Base-by-base conservation (phyloP, 2,329 filamentous ascomycete species). In the Coniella vitis region DNA sequence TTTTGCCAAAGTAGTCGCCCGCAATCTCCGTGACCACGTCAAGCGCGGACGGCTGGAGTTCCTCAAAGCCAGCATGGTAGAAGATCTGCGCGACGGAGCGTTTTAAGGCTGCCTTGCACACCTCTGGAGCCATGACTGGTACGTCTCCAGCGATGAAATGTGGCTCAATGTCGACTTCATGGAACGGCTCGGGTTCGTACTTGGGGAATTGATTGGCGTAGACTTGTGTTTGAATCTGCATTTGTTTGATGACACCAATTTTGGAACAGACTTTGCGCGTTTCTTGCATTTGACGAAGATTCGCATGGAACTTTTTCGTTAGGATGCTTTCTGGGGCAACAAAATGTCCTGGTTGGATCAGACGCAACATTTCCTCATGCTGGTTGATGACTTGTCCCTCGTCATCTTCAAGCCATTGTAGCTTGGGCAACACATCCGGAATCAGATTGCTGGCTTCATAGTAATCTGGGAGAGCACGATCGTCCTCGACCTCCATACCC, bases 151-250 rank as follows among this genome's bases (percentile, higher is more conserved):
- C 87, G 47, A 93, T 83, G 48, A 96, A 91, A 62, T 93, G 86
- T n/a, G 90, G 81, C 44, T 90, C 84, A 45, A 93, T 83, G 61
- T 97, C 93, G 37, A 80, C 76, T 67, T 98, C 93, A 16, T 84
- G 70, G 55, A 98, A 96, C 0, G 89, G 87, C 62, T 91, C 85
- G 1, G 87, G 87, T 54, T 95, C 88, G 62, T 95, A 95, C 68
- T 95, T 96, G 56, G 91, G 90, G 60, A 98, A 98, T 65, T 98
- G 93, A 61, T 98, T 98, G 61, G 90, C 87, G 63, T 98, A 98
- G 63, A 95, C 87, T 78, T 96, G 93, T 45, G 90, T 88, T 65
- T 98, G 93, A 47, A 97, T 81, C 69, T 98, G 93, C 93, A 98
- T 98, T 70, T 98, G 93, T 71, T 97, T 98, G 64, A 98, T 93